Percentiles rank a stretch among this genome's conserved stretches.
These are phyloP conservation scores for Pythium sp. DNA, from an alignment of 352 stramenopile genomes.

Conservation along the genomic window DNA sequence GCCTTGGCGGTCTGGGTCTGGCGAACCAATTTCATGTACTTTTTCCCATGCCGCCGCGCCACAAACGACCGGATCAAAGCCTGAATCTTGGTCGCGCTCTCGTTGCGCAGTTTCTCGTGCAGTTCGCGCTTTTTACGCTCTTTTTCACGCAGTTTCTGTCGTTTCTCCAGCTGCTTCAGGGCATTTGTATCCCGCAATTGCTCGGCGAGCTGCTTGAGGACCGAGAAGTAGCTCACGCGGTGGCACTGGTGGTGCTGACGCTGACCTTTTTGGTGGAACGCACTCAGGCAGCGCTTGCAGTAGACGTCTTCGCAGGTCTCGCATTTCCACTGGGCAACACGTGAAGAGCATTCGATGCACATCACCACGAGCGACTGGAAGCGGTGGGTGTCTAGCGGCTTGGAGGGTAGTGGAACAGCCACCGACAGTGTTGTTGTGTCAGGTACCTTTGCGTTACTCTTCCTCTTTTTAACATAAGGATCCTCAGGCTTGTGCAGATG, in stretches of 20 bases:
- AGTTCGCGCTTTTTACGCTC: constrained; percentile 21
- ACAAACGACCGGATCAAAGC: constrained; percentile 36
- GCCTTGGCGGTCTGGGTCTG: constrained; percentile 39
- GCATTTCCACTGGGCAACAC: constrained; percentile 67
- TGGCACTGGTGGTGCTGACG: constrained; percentile 50
- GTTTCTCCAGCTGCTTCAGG: constrained; percentile 33
- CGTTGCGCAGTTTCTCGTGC: constrained; percentile 19
- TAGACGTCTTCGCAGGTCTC: constrained; percentile 58
- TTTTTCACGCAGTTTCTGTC: constrained; percentile 25
- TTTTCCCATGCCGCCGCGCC: constrained; percentile 28
- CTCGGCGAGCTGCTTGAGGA: constrained; percentile 50
- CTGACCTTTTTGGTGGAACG: constrained; percentile 53
- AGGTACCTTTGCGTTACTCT: not conserved
- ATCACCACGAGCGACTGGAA: constrained; percentile 58
- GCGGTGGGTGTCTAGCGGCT: constrained; percentile 24
- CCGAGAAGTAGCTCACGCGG: constrained; percentile 66
- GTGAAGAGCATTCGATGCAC: constrained; percentile 52
- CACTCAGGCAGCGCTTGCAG: constrained; percentile 67
- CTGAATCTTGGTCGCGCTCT: constrained; percentile 44
- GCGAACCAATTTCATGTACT: constrained; percentile 50
- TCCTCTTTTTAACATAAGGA: not conserved
- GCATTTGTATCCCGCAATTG: constrained; percentile 30
- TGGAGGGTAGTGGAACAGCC: not conserved
- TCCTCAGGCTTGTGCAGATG: constrained; percentile 35
- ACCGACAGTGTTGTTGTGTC: not conserved